Percentiles rank a stretch among this genome's conserved stretches.
phyloP scores from a whole-genome alignment of 2,329 filamentous ascomycete genomes.

The Sphaerostilbella broomeana region DNA sequence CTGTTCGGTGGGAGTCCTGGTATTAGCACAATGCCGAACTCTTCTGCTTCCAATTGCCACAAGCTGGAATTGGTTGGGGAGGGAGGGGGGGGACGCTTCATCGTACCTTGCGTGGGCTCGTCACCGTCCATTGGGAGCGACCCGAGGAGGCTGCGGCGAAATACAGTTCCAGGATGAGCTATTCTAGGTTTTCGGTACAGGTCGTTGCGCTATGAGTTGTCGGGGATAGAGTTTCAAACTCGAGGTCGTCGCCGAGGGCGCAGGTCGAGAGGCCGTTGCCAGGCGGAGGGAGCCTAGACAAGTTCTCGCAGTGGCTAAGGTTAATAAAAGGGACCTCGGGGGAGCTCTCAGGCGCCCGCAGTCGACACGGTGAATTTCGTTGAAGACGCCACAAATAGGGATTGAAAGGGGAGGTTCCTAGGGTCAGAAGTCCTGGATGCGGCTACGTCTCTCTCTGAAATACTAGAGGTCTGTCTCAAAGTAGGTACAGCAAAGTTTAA shows the following conservation, averaged over 20 bases:
- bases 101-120: conserved; percentile 37
- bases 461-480: too few species aligned
- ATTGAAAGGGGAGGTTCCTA: too few species aligned
- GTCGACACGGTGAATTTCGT: neutral
- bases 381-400: neutral
- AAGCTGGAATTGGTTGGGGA: neutral
- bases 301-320: too few species aligned
- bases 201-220: too few species aligned
- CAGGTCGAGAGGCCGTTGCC: too few species aligned
- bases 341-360: neutral
- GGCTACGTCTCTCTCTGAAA: too few species aligned
- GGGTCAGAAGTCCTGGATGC: too few species aligned
- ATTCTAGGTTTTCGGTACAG: neutral
- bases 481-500: neutral
- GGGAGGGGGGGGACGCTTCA: neutral
- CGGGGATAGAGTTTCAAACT: too few species aligned
- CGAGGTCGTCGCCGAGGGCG: too few species aligned
- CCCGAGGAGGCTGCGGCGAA: conserved; percentile 24
- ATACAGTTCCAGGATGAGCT: conserved; percentile 17
- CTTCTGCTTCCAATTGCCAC: neutral
- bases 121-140: conserved; percentile 38
- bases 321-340: too few species aligned
- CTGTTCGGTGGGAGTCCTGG: conserved; percentile 7
- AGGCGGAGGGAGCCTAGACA: too few species aligned
- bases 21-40: too few species aligned